Evolutionary conservation across 2,329 filamentous ascomycete species (phyloP).

Genomic region (Gliomastix tumulicola): DNA sequence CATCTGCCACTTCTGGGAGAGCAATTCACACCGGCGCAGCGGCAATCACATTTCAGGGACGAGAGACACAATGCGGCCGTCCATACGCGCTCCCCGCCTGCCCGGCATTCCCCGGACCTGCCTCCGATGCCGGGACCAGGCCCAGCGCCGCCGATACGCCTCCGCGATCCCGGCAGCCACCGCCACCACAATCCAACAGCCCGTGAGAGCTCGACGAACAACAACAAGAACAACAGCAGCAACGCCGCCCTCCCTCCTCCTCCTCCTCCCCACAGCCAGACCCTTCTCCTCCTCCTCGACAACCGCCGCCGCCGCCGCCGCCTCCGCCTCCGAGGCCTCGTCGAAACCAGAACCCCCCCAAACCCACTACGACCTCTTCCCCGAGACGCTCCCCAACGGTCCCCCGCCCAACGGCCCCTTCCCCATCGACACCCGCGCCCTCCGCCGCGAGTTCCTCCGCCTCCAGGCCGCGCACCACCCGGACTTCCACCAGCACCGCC

Average conservation of each 20-base stretch:
- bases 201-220: not conserved
- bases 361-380: slow-evolving; percentile 87
- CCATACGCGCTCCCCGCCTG: not conserved
- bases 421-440: slow-evolving; percentile 58
- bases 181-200: no score
- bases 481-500: slow-evolving; percentile 55
- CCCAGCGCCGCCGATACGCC: slow-evolving; percentile 10
- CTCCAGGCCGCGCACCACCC: slow-evolving; percentile 75
- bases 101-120: slow-evolving; percentile 17
- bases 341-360: slow-evolving; percentile 9
- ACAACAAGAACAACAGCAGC: not conserved
- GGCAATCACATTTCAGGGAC: no score
- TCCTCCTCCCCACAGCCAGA: not conserved
- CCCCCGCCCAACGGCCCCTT: slow-evolving; percentile 76
- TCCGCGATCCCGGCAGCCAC: slow-evolving; percentile 7
- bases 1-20: no score
- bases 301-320: not conserved
- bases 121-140: slow-evolving; percentile 22
- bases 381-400: slow-evolving; percentile 65
- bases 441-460: slow-evolving; percentile 80
- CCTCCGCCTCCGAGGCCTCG: slow-evolving; percentile 1
- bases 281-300: not conserved
- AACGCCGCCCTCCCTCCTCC: not conserved
- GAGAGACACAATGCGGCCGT: no score
- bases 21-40: no score